phyloP scores from a whole-genome alignment of 352 stramenopile species.

The Aphanomyces euteiches region DNA sequence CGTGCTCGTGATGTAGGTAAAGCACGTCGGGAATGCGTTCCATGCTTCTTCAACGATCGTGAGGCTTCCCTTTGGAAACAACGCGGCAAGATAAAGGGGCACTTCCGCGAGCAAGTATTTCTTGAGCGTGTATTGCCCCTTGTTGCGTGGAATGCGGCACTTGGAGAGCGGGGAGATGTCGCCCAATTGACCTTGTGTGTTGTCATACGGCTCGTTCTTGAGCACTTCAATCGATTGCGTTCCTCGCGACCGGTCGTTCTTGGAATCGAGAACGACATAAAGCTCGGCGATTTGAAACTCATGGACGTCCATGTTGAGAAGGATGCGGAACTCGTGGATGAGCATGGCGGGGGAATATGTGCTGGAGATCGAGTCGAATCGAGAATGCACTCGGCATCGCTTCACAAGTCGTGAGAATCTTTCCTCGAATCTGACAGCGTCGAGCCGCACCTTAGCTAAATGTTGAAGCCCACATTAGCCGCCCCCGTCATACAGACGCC shows the following conservation, averaged over 20 bases:
- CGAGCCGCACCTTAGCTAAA: not conserved
- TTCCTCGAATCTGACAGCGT: not conserved
- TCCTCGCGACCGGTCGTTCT: not conserved
- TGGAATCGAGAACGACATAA: conserved; percentile 23
- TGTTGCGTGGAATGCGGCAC: conserved; percentile 24
- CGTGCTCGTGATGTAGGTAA: conserved; percentile 28
- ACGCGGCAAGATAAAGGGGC: conserved; percentile 7
- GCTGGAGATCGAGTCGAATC: not conserved
- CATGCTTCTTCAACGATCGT: conserved; percentile 31
- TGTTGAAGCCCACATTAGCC: not conserved
- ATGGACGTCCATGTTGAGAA: conserved; percentile 24
- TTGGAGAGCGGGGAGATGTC: conserved; percentile 22
- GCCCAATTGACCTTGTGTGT: conserved; percentile 28
- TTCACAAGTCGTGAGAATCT: not conserved
- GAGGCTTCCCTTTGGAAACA: conserved; percentile 24
- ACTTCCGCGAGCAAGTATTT: conserved; percentile 27
- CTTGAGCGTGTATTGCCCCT: conserved; percentile 34
- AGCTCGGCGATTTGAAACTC: conserved; percentile 30
- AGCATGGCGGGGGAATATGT: not conserved
- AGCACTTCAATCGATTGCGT: conserved; percentile 18
- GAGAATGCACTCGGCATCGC: not conserved
- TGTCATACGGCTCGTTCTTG: conserved; percentile 33
- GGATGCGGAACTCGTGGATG: conserved; percentile 31
- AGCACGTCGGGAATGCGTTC: conserved; percentile 29
- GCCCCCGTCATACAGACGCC: not conserved